Evolutionary conservation across 1,284 basidiomycete genomes (phyloP).

Genomic region (Stygiomarasmius scandens): DNA sequence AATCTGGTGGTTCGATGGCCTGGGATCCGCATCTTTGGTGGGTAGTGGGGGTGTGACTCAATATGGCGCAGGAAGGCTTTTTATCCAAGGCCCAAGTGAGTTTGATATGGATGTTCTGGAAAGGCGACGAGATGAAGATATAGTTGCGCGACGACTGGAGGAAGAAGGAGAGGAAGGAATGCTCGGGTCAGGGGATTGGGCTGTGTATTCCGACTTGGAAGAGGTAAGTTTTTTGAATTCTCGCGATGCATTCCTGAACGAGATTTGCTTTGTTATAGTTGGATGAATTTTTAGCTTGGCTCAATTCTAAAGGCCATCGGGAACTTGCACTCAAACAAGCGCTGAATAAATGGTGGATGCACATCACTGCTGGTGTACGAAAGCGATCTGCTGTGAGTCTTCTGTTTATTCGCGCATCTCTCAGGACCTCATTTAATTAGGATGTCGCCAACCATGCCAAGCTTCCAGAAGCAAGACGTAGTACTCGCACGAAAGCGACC

Average conservation of each 20-base stretch:
- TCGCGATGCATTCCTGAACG: constrained; percentile 11
- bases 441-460: constrained; percentile 68
- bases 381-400: constrained; percentile 69
- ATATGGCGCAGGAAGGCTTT: constrained; percentile 88
- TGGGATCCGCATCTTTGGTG: constrained; percentile 81
- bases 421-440: constrained; percentile 35
- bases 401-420: background rate
- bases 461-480: constrained; percentile 76
- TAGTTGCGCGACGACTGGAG: constrained; percentile 58
- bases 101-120: constrained; percentile 73
- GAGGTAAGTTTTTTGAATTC: constrained; percentile 57
- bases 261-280: constrained; percentile 50
- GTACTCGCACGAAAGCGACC: constrained; percentile 65
- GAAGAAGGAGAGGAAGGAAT: constrained; percentile 81
- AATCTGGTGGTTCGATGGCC: constrained; percentile 98
- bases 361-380: constrained; percentile 82
- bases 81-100: constrained; percentile 86
- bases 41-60: constrained; percentile 73
- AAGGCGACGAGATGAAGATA: constrained; percentile 61
- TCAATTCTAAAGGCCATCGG: constrained; percentile 88
- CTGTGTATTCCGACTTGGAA: constrained; percentile 82
- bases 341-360: constrained; percentile 83
- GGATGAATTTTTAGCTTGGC: constrained; percentile 83
- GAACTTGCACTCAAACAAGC: constrained; percentile 83
- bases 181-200: constrained; percentile 84